A percentile compares a stretch with the other conserved stretches of the same genome.
phyloP scores from a whole-genome alignment of 805 yeast species.

The Cyberlindnera maritima region DNA sequence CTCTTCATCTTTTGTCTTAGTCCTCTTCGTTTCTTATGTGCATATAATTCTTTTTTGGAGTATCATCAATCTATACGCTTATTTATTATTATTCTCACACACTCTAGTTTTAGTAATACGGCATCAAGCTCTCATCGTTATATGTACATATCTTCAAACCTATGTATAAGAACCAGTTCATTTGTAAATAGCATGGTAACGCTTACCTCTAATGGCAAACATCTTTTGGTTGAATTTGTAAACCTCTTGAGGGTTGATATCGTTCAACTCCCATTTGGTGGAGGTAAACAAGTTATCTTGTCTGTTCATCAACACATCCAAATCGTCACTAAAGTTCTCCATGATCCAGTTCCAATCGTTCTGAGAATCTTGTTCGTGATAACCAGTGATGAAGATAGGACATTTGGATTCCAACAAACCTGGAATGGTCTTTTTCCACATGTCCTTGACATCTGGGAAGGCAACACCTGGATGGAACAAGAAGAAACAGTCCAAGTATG shows the following conservation, averaged over 20 bases:
- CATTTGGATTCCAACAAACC: slow-evolving; percentile 92
- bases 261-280: slow-evolving; percentile 94
- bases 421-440: slow-evolving; percentile 83
- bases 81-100: neutral
- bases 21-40: neutral
- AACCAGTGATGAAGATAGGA: slow-evolving; percentile 87
- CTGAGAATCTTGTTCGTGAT: slow-evolving; percentile 67
- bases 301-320: slow-evolving; percentile 79
- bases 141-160: slow-evolving; percentile 3
- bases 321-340: slow-evolving; percentile 63
- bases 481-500: slow-evolving; percentile 90
- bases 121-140: too few relatives aligned
- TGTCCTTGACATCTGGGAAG: slow-evolving; percentile 71
- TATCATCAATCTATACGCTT: neutral
- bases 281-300: slow-evolving; percentile 74
- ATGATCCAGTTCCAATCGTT: slow-evolving; percentile 73
- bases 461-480: slow-evolving; percentile 94
- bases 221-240: slow-evolving; percentile 88
- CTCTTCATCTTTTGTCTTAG: neutral
- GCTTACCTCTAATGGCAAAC: slow-evolving; percentile 93
- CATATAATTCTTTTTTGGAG: neutral
- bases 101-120: too few relatives aligned
- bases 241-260: slow-evolving; percentile 86
- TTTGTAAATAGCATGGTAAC: slow-evolving; percentile 77
- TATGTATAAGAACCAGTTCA: slow-evolving; percentile 5